These are phyloP conservation scores for Cyclotella cryptica DNA, from an alignment of 108 stramenopile genomes.

Conservation along the genomic window DNA sequence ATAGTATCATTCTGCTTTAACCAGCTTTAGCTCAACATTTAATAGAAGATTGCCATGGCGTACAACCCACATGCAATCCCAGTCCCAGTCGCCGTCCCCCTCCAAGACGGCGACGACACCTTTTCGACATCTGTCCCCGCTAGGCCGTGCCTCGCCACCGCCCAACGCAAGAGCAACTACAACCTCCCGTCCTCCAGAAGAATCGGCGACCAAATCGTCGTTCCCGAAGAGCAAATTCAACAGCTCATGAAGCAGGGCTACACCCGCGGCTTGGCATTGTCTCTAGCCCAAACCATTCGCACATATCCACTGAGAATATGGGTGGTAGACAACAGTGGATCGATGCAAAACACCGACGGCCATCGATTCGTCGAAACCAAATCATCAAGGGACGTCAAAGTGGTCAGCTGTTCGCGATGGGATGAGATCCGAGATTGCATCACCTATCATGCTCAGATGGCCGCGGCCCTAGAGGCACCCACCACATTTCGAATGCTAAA, in stretches of 20 bases:
- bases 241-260: conserved; percentile 70
- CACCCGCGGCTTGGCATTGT: conserved; percentile 68
- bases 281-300: conserved; percentile 58
- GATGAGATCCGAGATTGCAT: conserved; percentile 75
- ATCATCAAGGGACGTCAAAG: conserved; percentile 36
- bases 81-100: background rate
- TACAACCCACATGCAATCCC: background rate
- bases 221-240: conserved; percentile 39
- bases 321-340: conserved; percentile 79
- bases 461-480: conserved; percentile 61
- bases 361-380: conserved; percentile 74
- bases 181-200: conserved; percentile 36
- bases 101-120: background rate
- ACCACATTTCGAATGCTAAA: conserved; percentile 82
- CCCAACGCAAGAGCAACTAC: conserved; percentile 25
- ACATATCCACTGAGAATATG: conserved; percentile 68
- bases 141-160: background rate
- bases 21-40: too few relatives aligned
- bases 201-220: conserved; percentile 12
- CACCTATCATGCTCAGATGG: conserved; percentile 69
- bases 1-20: too few relatives aligned
- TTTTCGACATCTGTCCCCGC: background rate
- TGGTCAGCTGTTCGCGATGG: conserved; percentile 73
- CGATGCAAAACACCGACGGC: conserved; percentile 81
- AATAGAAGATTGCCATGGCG: too few relatives aligned